Percentiles rank a stretch among this genome's conserved stretches.
Evolutionary conservation across 208 protist species (phyloP).

Genomic region (Herpetomonas muscarum): DNA sequence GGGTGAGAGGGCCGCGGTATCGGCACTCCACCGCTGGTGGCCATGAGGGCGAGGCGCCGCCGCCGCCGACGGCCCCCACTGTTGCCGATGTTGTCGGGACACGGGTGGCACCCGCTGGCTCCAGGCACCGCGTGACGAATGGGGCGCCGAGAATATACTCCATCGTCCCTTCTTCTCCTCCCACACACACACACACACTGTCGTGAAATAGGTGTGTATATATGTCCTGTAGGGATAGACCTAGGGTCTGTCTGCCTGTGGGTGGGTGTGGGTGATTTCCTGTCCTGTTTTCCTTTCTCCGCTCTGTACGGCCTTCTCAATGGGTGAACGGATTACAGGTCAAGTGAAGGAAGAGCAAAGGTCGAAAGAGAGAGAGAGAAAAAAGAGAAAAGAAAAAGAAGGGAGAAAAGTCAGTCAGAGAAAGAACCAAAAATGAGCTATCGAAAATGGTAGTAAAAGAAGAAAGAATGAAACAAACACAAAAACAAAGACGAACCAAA

Average conservation of each 20-base stretch:
- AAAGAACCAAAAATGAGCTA: constrained; percentile 13
- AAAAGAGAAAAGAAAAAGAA: constrained; percentile 1
- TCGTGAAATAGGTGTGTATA: background rate
- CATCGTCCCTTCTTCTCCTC: constrained; percentile 22
- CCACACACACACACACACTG: background rate
- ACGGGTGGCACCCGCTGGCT: constrained; percentile 19
- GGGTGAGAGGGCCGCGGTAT: no score
- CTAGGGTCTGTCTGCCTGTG: background rate
- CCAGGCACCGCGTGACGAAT: constrained; percentile 38
- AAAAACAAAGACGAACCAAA: background rate
- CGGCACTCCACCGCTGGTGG: no score
- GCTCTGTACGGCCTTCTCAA: background rate
- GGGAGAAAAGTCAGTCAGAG: constrained; percentile 2
- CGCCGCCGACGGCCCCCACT: background rate
- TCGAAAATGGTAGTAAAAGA: background rate
- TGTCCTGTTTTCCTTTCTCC: no score
- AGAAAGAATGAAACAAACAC: constrained; percentile 3
- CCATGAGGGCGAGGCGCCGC: no score
- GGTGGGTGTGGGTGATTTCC: background rate
- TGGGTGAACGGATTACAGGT: background rate
- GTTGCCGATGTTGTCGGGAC: constrained; percentile 4
- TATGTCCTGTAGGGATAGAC: background rate
- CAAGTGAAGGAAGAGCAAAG: background rate
- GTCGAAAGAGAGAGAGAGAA: background rate
- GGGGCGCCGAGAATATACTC: constrained; percentile 36